Evolutionary conservation across 805 yeast genomes (phyloP).

Genomic region (Wickerhamiella alocasiicola): DNA sequence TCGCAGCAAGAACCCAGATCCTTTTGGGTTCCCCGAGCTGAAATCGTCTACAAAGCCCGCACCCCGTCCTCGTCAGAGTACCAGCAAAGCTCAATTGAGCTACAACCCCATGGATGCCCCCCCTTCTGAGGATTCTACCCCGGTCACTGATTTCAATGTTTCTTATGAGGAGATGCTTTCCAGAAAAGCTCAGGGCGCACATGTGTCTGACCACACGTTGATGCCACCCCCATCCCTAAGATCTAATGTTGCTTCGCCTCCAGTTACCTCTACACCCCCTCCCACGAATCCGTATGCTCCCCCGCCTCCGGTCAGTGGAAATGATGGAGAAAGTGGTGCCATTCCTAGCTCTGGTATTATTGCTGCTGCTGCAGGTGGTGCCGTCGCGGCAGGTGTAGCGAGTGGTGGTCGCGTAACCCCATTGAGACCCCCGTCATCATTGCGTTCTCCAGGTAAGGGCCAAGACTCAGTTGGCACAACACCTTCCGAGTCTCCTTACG

Average conservation of each 20-base stretch:
- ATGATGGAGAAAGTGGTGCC: neutral
- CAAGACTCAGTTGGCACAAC: neutral
- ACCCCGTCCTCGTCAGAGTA: slow-evolving; percentile 4
- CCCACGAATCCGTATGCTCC: neutral
- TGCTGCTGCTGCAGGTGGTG: neutral
- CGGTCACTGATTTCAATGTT: slow-evolving; percentile 7
- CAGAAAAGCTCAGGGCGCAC: too few species aligned
- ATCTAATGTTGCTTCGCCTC: neutral
- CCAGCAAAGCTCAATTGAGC: neutral
- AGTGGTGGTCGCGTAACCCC: neutral
- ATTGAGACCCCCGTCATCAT: neutral
- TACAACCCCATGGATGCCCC: neutral
- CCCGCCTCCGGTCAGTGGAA: too few species aligned
- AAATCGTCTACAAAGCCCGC: slow-evolving; percentile 1
- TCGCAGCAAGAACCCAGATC: slow-evolving; percentile 3
- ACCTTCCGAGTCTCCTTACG: slow-evolving; percentile 4
- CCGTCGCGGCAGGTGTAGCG: neutral
- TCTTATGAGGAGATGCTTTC: slow-evolving; percentile 2
- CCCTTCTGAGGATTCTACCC: neutral
- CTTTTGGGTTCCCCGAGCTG: slow-evolving; percentile 6
- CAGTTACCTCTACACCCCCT: neutral
- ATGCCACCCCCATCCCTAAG: neutral
- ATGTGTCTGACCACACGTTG: too few species aligned
- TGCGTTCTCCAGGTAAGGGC: neutral
- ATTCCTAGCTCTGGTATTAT: neutral